Evolutionary conservation across 2,329 filamentous ascomycete species (phyloP).

Genomic region (Paecilomyces niveus): DNA sequence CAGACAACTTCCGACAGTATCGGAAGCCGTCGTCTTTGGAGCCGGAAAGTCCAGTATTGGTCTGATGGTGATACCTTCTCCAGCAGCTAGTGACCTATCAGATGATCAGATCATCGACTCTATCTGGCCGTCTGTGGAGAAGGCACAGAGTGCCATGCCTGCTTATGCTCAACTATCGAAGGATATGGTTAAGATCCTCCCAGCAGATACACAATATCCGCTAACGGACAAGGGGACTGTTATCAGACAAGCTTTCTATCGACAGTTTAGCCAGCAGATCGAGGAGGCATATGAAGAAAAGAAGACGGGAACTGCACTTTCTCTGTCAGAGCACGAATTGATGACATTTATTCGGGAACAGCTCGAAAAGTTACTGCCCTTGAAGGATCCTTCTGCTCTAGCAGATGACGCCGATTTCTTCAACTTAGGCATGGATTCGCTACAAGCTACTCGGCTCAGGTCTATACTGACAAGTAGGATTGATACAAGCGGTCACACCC

Average conservation of each 20-base stretch:
- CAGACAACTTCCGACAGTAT: slow-evolving; percentile 6
- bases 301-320: slow-evolving; percentile 15
- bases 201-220: slow-evolving; percentile 40
- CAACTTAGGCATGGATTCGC: slow-evolving; percentile 49
- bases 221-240: slow-evolving; percentile 52
- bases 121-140: slow-evolving; percentile 45
- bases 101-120: slow-evolving; percentile 41
- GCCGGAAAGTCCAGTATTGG: slow-evolving; percentile 10
- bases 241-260: slow-evolving; percentile 47
- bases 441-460: slow-evolving; percentile 53
- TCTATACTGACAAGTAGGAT: slow-evolving; percentile 46
- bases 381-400: slow-evolving; percentile 13
- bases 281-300: slow-evolving; percentile 35
- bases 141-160: slow-evolving; percentile 44
- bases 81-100: slow-evolving; percentile 34
- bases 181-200: slow-evolving; percentile 47
- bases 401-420: slow-evolving; percentile 51
- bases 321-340: slow-evolving; percentile 20
- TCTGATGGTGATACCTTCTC: slow-evolving; percentile 46
- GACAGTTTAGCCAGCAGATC: slow-evolving; percentile 42
- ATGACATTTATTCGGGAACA: slow-evolving; percentile 27
- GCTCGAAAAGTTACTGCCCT: slow-evolving; percentile 17
- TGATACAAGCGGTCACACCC: slow-evolving; percentile 39
- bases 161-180: slow-evolving; percentile 48
- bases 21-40: slow-evolving; percentile 9